A percentile compares a stretch with the other conserved stretches of the same genome.
phyloP scores from a whole-genome alignment of 352 stramenopile genomes.

The Globisporangium heterothallicum region DNA sequence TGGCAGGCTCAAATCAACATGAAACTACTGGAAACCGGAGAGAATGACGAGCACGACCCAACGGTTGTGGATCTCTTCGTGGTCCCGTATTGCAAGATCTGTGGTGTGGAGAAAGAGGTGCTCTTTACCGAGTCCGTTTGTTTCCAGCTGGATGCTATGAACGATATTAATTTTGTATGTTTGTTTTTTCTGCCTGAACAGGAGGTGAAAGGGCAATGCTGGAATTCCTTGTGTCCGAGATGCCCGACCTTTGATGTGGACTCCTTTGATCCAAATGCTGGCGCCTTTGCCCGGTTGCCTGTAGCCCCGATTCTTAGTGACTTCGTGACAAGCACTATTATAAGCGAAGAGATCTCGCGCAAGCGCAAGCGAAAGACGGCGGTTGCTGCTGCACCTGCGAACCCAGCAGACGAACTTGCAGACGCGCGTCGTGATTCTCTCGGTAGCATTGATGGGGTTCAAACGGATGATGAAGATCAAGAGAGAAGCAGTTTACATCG shows the following conservation, averaged over 20 bases:
- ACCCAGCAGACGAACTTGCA: neutral
- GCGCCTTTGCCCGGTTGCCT: constrained; percentile 50
- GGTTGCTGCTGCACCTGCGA: constrained; percentile 9
- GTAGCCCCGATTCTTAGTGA: constrained; percentile 43
- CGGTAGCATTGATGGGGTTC: constrained; percentile 11
- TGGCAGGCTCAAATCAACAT: constrained; percentile 71
- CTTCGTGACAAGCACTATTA: constrained; percentile 40
- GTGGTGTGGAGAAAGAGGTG: constrained; percentile 80
- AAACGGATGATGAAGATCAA: constrained; percentile 9
- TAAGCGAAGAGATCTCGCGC: constrained; percentile 30
- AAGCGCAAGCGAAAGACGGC: constrained; percentile 60
- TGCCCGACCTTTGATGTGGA: constrained; percentile 66
- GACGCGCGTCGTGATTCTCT: constrained; percentile 10
- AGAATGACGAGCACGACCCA: constrained; percentile 48
- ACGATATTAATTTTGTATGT: constrained; percentile 6
- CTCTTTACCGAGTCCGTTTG: constrained; percentile 5
- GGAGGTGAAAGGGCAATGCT: constrained; percentile 63
- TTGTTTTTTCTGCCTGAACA: constrained; percentile 13
- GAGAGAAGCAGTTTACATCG: constrained; percentile 7
- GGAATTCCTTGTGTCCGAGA: constrained; percentile 69
- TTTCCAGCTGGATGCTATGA: neutral
- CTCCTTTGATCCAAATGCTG: constrained; percentile 32
- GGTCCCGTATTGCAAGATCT: constrained; percentile 74
- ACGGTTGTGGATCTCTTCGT: constrained; percentile 62
- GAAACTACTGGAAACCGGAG: constrained; percentile 49